Conservation (phyloP, 2,329 filamentous ascomycete genomes). For the Sordariomycetes sp. region DNA sequence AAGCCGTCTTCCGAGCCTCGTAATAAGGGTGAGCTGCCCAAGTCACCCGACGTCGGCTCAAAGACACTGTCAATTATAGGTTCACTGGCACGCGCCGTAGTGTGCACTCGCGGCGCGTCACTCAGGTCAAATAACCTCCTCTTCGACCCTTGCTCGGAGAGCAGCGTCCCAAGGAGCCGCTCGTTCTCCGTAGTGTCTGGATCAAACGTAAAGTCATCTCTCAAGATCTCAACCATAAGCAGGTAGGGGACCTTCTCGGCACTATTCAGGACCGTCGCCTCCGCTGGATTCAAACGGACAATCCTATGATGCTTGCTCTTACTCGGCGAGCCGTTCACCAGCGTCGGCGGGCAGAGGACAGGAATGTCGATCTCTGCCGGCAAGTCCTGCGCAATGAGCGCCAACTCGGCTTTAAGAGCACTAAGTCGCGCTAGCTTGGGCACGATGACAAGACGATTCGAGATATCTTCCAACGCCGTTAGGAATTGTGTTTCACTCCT, state of each 20-base stretch:
- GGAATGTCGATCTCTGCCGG: constrained; percentile 77
- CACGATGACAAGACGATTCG: constrained; percentile 69
- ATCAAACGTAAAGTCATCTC: constrained; percentile 75
- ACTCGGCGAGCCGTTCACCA: constrained; percentile 60
- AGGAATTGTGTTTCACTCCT: constrained; percentile 69
- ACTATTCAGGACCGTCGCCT: constrained; percentile 75
- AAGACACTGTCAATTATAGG: constrained; percentile 59
- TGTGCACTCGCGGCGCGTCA: constrained; percentile 44
- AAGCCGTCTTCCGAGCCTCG: constrained; percentile 40
- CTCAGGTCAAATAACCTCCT: constrained; percentile 56
- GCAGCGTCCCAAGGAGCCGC: constrained; percentile 43
- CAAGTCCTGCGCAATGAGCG: constrained; percentile 66
- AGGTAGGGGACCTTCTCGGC: constrained; percentile 78
- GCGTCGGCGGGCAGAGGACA: constrained; percentile 62
- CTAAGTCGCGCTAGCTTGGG: constrained; percentile 72
- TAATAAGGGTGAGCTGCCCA: constrained; percentile 60
- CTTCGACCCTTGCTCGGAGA: constrained; percentile 41
- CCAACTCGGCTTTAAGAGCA: constrained; percentile 67
- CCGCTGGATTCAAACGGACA: constrained; percentile 69
- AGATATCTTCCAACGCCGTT: constrained; percentile 70
- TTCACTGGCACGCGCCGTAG: constrained; percentile 25
- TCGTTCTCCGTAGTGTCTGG: constrained; percentile 62
- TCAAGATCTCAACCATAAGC: constrained; percentile 70
- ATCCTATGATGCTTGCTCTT: constrained; percentile 72
- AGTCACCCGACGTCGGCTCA: constrained; percentile 66